Evolutionary conservation across 306 rosid species (phyloP), one percentile per base, ranked within the genome.

Genomic region (Prunus dulcis): DNA sequence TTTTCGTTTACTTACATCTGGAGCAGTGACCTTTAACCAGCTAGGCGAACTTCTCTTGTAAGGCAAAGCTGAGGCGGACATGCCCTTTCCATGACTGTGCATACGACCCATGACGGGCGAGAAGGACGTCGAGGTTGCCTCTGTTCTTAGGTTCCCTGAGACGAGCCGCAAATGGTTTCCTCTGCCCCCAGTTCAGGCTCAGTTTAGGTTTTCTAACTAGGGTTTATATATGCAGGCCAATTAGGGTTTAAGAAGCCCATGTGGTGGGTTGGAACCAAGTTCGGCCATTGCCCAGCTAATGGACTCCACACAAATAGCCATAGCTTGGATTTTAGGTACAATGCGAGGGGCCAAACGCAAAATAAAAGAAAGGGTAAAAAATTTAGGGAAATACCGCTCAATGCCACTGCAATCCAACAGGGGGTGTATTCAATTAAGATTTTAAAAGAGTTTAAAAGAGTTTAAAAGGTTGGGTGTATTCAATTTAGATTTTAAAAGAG

Each of bases 61-160:
- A 1, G 88, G 88, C 65, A 85, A 18, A 27, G 88, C 88, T 23
- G 88, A 85, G 23, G 85, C 83, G 2, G 88, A 85, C 41, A 81
- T 85, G 46, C 88, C 88, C 86, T 82, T 85, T 4, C 88, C 88
- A 68, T 78, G 86, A 11, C 86, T 79, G 80, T 85, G 86, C 88
- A 85, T 82, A 10, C 88, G 88, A 56, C 88, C 88, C 86, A 85
- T 85, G 80, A 67, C 25, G 79, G 66, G 84, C 41, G 78, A 64
- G 77, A 23, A 3, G 46, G 72, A 46, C 12, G 41, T 1, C 14
- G 64, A 12, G 30, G 64, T 23, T 60, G 64, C 32, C 9, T 60
- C 14, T 60, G 32, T 60, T 6, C 34, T 60, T 60, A 60, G 64
- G 64, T 4, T 20, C 38, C 41, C 76, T 38, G 75, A 9, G 47